Conservation (phyloP, 495 filamentous ascomycete species). For the Penicillium ochrochloron region DNA sequence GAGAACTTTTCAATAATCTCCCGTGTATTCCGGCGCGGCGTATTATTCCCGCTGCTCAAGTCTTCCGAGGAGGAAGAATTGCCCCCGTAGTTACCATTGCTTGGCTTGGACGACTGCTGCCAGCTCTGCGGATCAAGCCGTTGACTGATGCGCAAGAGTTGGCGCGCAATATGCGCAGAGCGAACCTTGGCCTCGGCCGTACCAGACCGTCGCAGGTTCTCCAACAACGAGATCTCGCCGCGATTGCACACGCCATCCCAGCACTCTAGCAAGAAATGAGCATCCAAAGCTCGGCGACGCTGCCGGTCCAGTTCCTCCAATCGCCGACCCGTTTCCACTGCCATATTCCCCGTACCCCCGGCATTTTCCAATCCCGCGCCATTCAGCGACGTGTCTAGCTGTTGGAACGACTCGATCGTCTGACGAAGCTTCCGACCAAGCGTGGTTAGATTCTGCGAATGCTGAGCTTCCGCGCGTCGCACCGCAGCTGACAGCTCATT, state of each 20-base stretch:
- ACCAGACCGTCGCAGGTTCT: slow-evolving; percentile 78
- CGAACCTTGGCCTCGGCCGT: slow-evolving; percentile 85
- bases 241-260: slow-evolving; percentile 91
- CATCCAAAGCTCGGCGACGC: slow-evolving; percentile 85
- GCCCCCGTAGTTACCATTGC: slow-evolving; percentile 55
- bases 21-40: slow-evolving; percentile 66
- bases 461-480: slow-evolving; percentile 87
- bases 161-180: slow-evolving; percentile 87
- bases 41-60: slow-evolving; percentile 40
- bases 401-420: slow-evolving; percentile 87
- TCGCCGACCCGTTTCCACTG: slow-evolving; percentile 92
- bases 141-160: slow-evolving; percentile 85
- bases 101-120: slow-evolving; percentile 62
- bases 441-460: slow-evolving; percentile 83
- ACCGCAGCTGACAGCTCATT: slow-evolving; percentile 89
- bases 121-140: slow-evolving; percentile 76
- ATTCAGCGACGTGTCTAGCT: slow-evolving; percentile 79
- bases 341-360: slow-evolving; percentile 88
- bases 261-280: slow-evolving; percentile 92
- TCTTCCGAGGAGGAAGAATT: slow-evolving; percentile 47
- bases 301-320: slow-evolving; percentile 94
- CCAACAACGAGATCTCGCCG: slow-evolving; percentile 76
- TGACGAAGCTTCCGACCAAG: slow-evolving; percentile 87
- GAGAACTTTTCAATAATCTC: slow-evolving; percentile 97
- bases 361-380: slow-evolving; percentile 55